These are phyloP conservation scores for Scutellaria galericulata DNA, from an alignment of 257 asterid species.

Conservation along the genomic window DNA sequence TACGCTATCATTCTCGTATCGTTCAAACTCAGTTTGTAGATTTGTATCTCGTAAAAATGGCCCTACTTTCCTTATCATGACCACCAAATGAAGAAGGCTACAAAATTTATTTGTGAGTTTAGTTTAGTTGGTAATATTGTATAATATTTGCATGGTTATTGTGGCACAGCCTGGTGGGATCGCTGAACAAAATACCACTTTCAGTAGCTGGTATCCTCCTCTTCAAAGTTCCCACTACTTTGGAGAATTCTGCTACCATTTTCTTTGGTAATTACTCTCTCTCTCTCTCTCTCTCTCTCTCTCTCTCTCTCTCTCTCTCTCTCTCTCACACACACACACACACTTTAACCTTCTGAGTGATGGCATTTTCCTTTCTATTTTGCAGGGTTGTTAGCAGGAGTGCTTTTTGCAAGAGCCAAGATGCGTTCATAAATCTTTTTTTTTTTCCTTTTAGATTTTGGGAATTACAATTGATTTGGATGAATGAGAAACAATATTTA, in stretches of 20 bases:
- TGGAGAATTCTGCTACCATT: constrained; percentile 81
- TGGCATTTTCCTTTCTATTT: not conserved
- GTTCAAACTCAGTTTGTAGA: too few relatives aligned
- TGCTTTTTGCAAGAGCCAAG: constrained; percentile 80
- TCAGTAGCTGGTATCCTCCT: constrained; percentile 84
- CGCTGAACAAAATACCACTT: constrained; percentile 88
- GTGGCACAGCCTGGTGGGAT: constrained; percentile 80
- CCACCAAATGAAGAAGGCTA: too few relatives aligned
- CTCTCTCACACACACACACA: not conserved
- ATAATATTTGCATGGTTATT: not conserved
- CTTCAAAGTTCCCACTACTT: constrained; percentile 78
- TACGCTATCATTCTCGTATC: too few relatives aligned
- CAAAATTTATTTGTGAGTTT: not conserved
- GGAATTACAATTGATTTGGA: too few relatives aligned
- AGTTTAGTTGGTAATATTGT: constrained; percentile 16
- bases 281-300: not conserved
- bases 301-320: too few relatives aligned
- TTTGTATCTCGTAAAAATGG: too few relatives aligned
- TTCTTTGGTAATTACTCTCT: constrained; percentile 55
- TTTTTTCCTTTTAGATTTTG: too few relatives aligned
- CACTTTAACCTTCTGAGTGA: not conserved
- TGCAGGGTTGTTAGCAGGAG: constrained; percentile 81
- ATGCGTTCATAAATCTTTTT: constrained; percentile 43
- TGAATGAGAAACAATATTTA: too few relatives aligned
- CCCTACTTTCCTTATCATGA: too few relatives aligned